A percentile compares a stretch with the other conserved stretches of the same genome.
Conservation (phyloP, 306 rosid genomes). For the Delonix regia region DNA sequence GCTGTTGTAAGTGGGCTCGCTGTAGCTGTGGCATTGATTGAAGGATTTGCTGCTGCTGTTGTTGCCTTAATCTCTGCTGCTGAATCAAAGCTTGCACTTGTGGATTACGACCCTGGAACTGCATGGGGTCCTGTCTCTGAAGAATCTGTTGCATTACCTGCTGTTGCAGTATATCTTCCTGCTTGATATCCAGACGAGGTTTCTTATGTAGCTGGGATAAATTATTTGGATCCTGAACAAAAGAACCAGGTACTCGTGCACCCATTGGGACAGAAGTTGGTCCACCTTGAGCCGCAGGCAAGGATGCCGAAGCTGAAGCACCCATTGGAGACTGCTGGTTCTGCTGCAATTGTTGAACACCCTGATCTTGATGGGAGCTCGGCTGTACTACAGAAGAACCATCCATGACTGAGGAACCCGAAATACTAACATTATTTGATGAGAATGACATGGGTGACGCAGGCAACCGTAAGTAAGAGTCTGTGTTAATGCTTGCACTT, state of each 20-base stretch:
- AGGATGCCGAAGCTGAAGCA: slow-evolving; percentile 67
- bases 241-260: slow-evolving; percentile 64
- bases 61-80: slow-evolving; percentile 74
- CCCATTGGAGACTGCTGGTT: slow-evolving; percentile 71
- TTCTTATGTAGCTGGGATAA: slow-evolving; percentile 69
- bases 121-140: slow-evolving; percentile 86
- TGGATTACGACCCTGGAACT: slow-evolving; percentile 71
- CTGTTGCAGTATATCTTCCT: slow-evolving; percentile 78
- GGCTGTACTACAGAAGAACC: slow-evolving; percentile 88
- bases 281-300: slow-evolving; percentile 67
- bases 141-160: slow-evolving; percentile 78
- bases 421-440: slow-evolving; percentile 89
- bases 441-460: slow-evolving; percentile 95
- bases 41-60: slow-evolving; percentile 61
- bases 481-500: slow-evolving; percentile 92
- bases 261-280: slow-evolving; percentile 62
- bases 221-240: slow-evolving; percentile 75
- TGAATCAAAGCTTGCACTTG: slow-evolving; percentile 78
- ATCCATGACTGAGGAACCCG: slow-evolving; percentile 91
- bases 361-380: slow-evolving; percentile 85
- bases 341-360: slow-evolving; percentile 72
- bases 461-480: slow-evolving; percentile 84
- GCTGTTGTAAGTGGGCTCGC: slow-evolving; percentile 67
- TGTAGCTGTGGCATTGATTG: slow-evolving; percentile 90
- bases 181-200: slow-evolving; percentile 83